Evolutionary conservation across 2,329 filamentous ascomycete species (phyloP), one percentile per base, ranked within the genome.

Genomic region (Aspergillus ibericus): DNA sequence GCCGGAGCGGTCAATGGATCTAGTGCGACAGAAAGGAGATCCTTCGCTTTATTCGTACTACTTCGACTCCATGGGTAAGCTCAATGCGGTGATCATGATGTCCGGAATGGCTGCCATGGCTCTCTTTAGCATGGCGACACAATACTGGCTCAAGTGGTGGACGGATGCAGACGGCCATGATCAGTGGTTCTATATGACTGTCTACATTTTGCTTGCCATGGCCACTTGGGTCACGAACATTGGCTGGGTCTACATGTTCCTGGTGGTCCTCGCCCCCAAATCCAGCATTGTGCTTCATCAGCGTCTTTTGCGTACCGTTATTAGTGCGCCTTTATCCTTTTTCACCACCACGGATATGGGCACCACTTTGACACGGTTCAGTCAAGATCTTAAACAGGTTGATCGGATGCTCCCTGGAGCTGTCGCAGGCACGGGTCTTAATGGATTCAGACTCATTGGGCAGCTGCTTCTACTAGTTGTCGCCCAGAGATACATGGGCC

Each of bases 271-370:
- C 46, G 46, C 29, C 12, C 49, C 49, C 16, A 20, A 36, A 22
- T 38, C 34, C 15, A 22, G 18, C 22, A 35, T 13, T 13, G 18
- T 18, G 13, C 18, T 51, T 38, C 49, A 63, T 40, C 22, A 15
- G 42, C 15, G 12, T 2, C 44, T 63, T 7, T 51, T 60, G 5
- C 10, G 50, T 12, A 32, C 58, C 15, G 56, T 61, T 2, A 50
- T 61, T 9, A 34, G 38, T 9, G 47, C 47, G 16, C 47, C 46
- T 4, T 16, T 34, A 9, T 34, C 29, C 15, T 50, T 50, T 10
- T 36, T 34, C 20, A 36, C 47, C 3, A 13, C 47, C 10, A 12
- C 47, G 6, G 47, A 50, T 20, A 22, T 13, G n/a, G 47, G 47
- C 10, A 35, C 16, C 5, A 35, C 29, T 13, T 27, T 50, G 29